Evolutionary conservation across 495 filamentous ascomycete genomes (phyloP), one percentile per base, ranked within the genome.

Genomic region (Aspergillus sclerotioniger): DNA sequence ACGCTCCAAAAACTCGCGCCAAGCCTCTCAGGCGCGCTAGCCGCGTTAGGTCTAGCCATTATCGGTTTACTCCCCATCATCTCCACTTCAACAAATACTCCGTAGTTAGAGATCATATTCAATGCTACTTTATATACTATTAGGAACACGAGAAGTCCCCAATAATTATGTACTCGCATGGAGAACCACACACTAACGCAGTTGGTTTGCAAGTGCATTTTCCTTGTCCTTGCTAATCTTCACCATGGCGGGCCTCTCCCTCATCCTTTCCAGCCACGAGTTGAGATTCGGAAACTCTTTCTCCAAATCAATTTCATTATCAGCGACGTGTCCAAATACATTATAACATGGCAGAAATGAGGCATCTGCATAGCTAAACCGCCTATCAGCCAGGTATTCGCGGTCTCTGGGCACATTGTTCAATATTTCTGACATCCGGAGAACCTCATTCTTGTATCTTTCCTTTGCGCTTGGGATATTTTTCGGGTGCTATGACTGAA

Each of bases 401-500:
- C 82, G 78, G 28, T 67, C 75, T 12, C 67, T 66, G 12, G 89
- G 73, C 19, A 73, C 69, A 0, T 59, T 64, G 49, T 90, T 76
- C 9, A 91, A 61, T 2, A 90, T 86, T 0, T 74, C 70, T 17
- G 78, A 76, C 20, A 90, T 81, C 19, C 87, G 84, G 12, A 76
- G 69, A 15, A 85, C 69, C 68, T 90, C 87, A 8, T 81, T 80
- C 13, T 68, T 21, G 52, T 89, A 90, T 8, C 87, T 77, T 29
- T 84, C 79, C 8, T 81, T 65, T 1, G 83, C 87, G 31, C 75
- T 82, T 12, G 74, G 78, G 17, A 88, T 19, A 68, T 83, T 75
- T 69, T 88, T 85, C 0, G 76, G 37, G 71, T 90, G 85, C 59
- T 62, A 77, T 8, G 60, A 60, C 6, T 51, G 66, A 71, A 90